Percentiles rank a stretch among this genome's conserved stretches.
Conservation (phyloP, 768 basidiomycete genomes). For the Agrocybe chaxingu region DNA sequence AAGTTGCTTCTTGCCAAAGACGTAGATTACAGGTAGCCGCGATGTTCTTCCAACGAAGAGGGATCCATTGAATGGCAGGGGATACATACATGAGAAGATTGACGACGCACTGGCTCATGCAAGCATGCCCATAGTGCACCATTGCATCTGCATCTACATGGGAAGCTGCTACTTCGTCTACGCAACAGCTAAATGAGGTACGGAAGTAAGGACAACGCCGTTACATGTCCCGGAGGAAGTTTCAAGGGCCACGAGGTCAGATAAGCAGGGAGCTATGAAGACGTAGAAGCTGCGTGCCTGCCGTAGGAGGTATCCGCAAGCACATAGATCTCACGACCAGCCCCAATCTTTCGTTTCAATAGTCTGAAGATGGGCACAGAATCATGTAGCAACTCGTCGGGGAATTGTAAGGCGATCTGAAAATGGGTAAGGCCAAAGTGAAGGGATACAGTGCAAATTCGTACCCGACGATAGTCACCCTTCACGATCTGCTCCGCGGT, state of each 20-base stretch:
- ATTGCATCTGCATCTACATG: conserved; percentile 90
- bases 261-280: background rate
- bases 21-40: conserved; percentile 84
- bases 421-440: background rate
- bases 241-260: background rate
- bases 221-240: background rate
- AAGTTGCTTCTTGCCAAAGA: conserved; percentile 76
- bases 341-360: conserved; percentile 50
- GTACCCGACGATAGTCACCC: conserved; percentile 69
- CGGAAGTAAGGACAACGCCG: too few relatives aligned
- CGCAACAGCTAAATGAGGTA: conserved; percentile 70
- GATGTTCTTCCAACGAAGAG: conserved; percentile 56
- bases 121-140: conserved; percentile 96
- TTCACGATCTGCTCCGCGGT: conserved; percentile 59
- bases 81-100: background rate
- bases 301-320: conserved; percentile 99
- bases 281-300: conserved; percentile 50
- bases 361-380: conserved; percentile 80
- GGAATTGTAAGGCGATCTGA: conserved; percentile 91
- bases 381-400: conserved; percentile 85
- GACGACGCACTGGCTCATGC: conserved; percentile 78
- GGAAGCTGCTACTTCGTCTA: conserved; percentile 93
- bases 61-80: background rate
- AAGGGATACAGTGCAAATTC: conserved; percentile 12
- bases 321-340: conserved; percentile 68